These are phyloP conservation scores for Penicillium glabrum DNA, from an alignment of 2,329 filamentous ascomycete species.

Conservation along the genomic window DNA sequence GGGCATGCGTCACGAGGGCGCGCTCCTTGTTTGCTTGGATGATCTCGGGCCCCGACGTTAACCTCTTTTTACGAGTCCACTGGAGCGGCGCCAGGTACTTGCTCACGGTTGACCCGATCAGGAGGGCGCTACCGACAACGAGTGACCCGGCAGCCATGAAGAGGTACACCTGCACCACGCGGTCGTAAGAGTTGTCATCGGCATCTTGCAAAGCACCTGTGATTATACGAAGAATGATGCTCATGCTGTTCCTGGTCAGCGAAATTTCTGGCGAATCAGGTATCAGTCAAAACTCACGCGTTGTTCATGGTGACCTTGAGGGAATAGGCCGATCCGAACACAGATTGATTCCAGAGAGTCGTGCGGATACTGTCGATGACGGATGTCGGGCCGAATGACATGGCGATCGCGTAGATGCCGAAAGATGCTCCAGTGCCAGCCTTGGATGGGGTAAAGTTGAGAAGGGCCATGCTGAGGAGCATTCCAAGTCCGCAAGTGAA, in stretches of 20 bases:
- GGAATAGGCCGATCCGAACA: conserved; percentile 61
- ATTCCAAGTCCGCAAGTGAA: conserved; percentile 51
- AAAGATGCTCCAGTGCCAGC: conserved; percentile 60
- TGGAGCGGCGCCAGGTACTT: conserved; percentile 53
- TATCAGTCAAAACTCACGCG: conserved; percentile 30
- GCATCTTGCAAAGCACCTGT: conserved; percentile 60
- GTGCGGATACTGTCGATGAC: conserved; percentile 64
- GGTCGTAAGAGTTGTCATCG: conserved; percentile 57
- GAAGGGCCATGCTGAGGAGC: conserved; percentile 54
- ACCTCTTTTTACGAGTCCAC: conserved; percentile 58
- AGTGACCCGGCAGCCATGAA: conserved; percentile 53
- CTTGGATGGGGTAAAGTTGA: conserved; percentile 52
- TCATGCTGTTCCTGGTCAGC: conserved; percentile 48
- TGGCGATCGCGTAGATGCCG: conserved; percentile 59
- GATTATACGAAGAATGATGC: conserved; percentile 59
- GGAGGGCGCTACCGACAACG: conserved; percentile 44
- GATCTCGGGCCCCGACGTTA: conserved; percentile 44
- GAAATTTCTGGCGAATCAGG: not conserved
- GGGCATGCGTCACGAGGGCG: conserved; percentile 39
- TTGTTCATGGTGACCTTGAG: conserved; percentile 65
- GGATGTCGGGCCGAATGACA: conserved; percentile 56
- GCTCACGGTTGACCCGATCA: conserved; percentile 40
- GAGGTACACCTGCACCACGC: conserved; percentile 58
- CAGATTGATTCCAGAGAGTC: conserved; percentile 59
- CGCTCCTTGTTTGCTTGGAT: conserved; percentile 46